These are phyloP conservation scores for Lentinula raphanica DNA, from an alignment of 768 basidiomycete species.

Conservation along the genomic window DNA sequence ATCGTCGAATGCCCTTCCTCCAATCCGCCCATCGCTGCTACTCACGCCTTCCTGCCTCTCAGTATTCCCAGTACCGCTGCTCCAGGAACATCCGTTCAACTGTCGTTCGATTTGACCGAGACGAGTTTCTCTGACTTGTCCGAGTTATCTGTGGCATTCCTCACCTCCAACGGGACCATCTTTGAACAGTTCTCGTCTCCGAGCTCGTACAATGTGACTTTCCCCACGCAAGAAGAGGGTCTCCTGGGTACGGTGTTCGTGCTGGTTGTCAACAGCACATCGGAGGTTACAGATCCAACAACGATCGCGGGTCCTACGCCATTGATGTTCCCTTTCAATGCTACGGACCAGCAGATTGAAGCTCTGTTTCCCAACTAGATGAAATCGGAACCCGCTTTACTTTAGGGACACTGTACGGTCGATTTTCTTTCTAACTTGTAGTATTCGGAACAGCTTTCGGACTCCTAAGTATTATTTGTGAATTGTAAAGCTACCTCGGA, in stretches of 20 bases:
- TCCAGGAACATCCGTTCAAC: slow-evolving; percentile 19
- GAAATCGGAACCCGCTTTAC: no score
- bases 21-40: slow-evolving; percentile 45
- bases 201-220: slow-evolving; percentile 9
- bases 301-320: slow-evolving; percentile 35
- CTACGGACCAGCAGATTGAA: background rate
- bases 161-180: slow-evolving; percentile 23
- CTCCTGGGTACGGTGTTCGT: slow-evolving; percentile 29
- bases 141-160: slow-evolving; percentile 28
- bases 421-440: no score
- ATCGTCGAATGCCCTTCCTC: slow-evolving; percentile 43
- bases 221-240: slow-evolving; percentile 16
- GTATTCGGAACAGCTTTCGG: no score
- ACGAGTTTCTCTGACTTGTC: slow-evolving; percentile 5
- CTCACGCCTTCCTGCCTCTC: slow-evolving; percentile 41
- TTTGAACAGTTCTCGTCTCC: slow-evolving; percentile 23
- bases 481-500: no score
- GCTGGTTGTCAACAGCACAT: slow-evolving; percentile 25
- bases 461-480: no score
- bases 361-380: background rate
- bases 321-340: slow-evolving; percentile 5
- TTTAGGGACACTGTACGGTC: no score
- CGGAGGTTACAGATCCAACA: slow-evolving; percentile 28
- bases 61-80: slow-evolving; percentile 22
- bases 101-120: slow-evolving; percentile 8